Conservation (phyloP, 352 stramenopile genomes). For the Phytophthora vignae region DNA sequence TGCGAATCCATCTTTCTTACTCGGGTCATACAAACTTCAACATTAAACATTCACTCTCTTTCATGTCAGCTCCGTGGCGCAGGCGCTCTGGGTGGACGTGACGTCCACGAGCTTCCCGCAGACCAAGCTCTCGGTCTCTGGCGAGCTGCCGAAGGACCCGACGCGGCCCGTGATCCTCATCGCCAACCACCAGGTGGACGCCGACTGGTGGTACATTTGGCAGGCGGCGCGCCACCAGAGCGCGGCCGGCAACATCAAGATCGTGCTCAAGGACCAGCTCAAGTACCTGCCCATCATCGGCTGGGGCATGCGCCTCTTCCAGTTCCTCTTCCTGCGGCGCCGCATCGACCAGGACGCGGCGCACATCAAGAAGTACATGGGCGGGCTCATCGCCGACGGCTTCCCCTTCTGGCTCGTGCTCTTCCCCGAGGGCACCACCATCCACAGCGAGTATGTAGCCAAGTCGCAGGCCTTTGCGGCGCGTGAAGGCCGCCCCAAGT, state of each 20-base stretch:
- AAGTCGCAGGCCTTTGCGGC: conserved; percentile 93
- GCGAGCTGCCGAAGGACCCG: conserved; percentile 78
- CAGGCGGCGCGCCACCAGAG: conserved; percentile 70
- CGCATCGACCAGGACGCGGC: conserved; percentile 79
- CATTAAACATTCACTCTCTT: conserved; percentile 1
- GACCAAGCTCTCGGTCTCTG: conserved; percentile 84
- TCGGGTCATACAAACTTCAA: conserved; percentile 3
- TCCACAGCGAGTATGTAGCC: conserved; percentile 86
- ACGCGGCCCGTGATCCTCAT: conserved; percentile 89
- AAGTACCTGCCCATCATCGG: conserved; percentile 90
- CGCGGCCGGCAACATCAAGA: conserved; percentile 89
- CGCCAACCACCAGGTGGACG: conserved; percentile 93
- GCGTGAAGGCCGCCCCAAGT: conserved; percentile 69
- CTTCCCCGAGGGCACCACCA: conserved; percentile 93
- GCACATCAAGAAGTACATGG: conserved; percentile 85
- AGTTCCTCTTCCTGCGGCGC: conserved; percentile 91
- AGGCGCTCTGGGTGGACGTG: conserved; percentile 89
- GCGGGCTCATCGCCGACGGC: conserved; percentile 77
- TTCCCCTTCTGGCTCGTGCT: conserved; percentile 92
- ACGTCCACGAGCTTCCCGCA: conserved; percentile 86
- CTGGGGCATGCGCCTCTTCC: conserved; percentile 91
- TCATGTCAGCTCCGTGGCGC: conserved; percentile 56
- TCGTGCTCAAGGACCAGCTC: conserved; percentile 92
- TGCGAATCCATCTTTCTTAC: conserved; percentile 34
- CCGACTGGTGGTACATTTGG: conserved; percentile 95